These are phyloP conservation scores for Fusarium burgessii DNA, from an alignment of 2,329 filamentous ascomycete species.

Conservation along the genomic window DNA sequence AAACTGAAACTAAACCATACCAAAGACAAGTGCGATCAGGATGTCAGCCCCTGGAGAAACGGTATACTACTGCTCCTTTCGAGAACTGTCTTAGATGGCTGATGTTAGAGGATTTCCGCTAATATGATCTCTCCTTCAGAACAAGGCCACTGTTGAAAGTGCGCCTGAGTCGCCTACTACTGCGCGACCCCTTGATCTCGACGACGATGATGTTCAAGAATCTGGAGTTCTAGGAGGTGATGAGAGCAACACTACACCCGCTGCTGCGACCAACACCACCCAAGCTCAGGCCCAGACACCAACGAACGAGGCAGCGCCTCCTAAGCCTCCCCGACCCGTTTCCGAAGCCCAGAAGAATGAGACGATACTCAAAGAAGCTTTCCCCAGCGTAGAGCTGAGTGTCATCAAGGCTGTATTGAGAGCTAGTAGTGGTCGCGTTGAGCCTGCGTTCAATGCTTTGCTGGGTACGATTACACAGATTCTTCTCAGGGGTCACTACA, in stretches of 20 bases:
- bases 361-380: slow-evolving; percentile 91
- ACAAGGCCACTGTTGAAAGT: slow-evolving; percentile 57
- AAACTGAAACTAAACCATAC: slow-evolving; percentile 1
- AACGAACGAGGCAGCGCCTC: slow-evolving; percentile 66
- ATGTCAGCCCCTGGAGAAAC: slow-evolving; percentile 60
- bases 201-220: slow-evolving; percentile 78
- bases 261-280: slow-evolving; percentile 43
- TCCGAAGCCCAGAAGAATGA: slow-evolving; percentile 87
- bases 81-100: slow-evolving; percentile 11
- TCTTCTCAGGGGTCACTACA: background rate
- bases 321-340: slow-evolving; percentile 87
- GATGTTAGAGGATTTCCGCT: slow-evolving; percentile 34
- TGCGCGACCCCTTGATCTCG: slow-evolving; percentile 73
- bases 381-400: slow-evolving; percentile 81
- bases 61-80: slow-evolving; percentile 53
- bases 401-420: slow-evolving; percentile 90
- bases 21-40: slow-evolving; percentile 27
- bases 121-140: slow-evolving; percentile 50
- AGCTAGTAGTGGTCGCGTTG: slow-evolving; percentile 87
- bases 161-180: slow-evolving; percentile 75
- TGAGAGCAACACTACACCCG: slow-evolving; percentile 51
- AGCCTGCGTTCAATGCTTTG: slow-evolving; percentile 95
- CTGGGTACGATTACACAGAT: slow-evolving; percentile 67
- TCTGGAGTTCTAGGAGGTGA: slow-evolving; percentile 61
- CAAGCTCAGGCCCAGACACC: slow-evolving; percentile 39